Evolutionary conservation across 257 asterid species (phyloP), one percentile per base, ranked within the genome.

Genomic region (Penstemon barbatus): DNA sequence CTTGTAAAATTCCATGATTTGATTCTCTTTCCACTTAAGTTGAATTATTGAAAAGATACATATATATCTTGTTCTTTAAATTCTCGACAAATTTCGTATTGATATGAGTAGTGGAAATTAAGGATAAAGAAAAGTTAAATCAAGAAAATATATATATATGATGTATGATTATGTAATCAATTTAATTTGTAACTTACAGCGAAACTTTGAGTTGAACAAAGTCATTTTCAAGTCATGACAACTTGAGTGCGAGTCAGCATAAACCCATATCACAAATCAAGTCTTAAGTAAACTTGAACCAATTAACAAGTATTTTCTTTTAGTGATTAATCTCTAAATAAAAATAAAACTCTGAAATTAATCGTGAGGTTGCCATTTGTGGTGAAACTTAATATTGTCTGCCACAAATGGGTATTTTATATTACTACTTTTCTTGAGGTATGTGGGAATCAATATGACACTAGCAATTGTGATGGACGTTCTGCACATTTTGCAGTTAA

Each of bases 401-500:
- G 87, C 90, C 94, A 84, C 80, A 68, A 18, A 37, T 65, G 55
- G 61, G 77, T 37, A 79, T 62, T 73, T 59, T 59, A 56, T 68
- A 73, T 71, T 54, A 70, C 42, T 57, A 45, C 8, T 41, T 79
- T 56, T 66, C 18, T 3, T 77, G 39, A 72, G 49, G 41, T 73
- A 69, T 80, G 87, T 71, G 67, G 90, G 90, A 86, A 84, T 80
- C 87, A 79, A 80, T 67, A 60, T 40, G 89, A 80, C 76, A 62
- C 59, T 25, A 84, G 76, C 77, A 76, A 75, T 72, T 76, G 37
- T 46, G 49, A 73, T 51, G 60, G 33, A 25, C 33, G 62, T 51
- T 74, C 63, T 68, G 62, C 59, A 63, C 8, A 63, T 71, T 65
- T 53, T 57, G 43, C 64, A 56, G 33, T 63, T 52, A 65, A 59